A percentile compares a stretch with the other conserved stretches of the same genome.
These are phyloP conservation scores for Polymyxa betae DNA, from an alignment of 208 protist species.

Conservation along the genomic window DNA sequence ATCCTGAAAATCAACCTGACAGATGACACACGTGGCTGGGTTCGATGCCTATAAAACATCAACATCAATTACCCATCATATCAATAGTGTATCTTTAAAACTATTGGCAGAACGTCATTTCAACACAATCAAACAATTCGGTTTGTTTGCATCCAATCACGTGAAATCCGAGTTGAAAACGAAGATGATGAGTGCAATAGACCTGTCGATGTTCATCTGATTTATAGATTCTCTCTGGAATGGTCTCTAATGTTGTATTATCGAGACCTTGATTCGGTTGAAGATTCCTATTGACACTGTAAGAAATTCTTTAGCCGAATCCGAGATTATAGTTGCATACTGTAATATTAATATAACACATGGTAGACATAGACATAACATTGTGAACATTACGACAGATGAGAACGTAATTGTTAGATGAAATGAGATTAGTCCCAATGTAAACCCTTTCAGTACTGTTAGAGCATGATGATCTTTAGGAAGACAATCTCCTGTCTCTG, in stretches of 20 bases:
- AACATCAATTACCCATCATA: too few relatives aligned
- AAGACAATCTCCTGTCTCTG: too few relatives aligned
- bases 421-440: too few relatives aligned
- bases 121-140: too few relatives aligned
- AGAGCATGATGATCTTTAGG: too few relatives aligned
- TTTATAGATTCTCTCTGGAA: not conserved
- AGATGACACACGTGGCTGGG: constrained; percentile 5
- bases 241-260: not conserved
- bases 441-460: too few relatives aligned
- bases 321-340: not conserved
- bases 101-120: too few relatives aligned
- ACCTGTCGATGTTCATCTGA: not conserved
- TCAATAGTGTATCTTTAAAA: too few relatives aligned
- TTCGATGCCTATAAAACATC: constrained; percentile 1
- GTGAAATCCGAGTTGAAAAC: too few relatives aligned
- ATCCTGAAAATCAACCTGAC: not conserved
- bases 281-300: not conserved
- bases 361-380: not conserved
- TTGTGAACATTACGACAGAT: not conserved
- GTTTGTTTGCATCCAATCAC: too few relatives aligned
- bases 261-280: not conserved
- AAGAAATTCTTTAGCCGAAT: not conserved
- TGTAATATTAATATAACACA: not conserved
- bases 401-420: constrained; percentile 3
- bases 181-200: too few relatives aligned